These are phyloP conservation scores for Scheffersomyces amazonensis DNA, from an alignment of 805 yeast species.

Conservation along the genomic window DNA sequence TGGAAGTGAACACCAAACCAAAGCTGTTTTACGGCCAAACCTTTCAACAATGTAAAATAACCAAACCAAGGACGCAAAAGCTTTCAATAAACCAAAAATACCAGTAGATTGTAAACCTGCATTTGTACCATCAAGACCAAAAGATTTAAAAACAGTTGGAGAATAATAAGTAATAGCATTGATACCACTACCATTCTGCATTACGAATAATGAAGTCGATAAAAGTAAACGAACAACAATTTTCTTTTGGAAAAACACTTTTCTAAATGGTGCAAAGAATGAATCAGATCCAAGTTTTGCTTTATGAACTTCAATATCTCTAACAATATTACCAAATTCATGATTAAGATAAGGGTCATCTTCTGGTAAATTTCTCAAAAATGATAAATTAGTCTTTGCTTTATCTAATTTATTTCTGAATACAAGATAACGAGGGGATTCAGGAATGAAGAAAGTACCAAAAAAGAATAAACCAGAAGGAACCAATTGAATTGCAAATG, in stretches of 20 bases:
- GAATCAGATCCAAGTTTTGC: conserved; percentile 30
- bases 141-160: conserved; percentile 47
- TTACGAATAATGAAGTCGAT: conserved; percentile 35
- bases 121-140: conserved; percentile 45
- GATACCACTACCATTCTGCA: conserved; percentile 49
- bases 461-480: conserved; percentile 29
- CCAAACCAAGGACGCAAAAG: conserved; percentile 43
- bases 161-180: conserved; percentile 53
- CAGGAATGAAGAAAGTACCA: conserved; percentile 29
- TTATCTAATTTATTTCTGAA: conserved; percentile 28
- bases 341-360: conserved; percentile 39
- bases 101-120: conserved; percentile 52
- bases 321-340: conserved; percentile 31
- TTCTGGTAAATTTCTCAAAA: conserved; percentile 32
- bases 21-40: conserved; percentile 44
- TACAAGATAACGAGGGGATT: conserved; percentile 46
- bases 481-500: conserved; percentile 45
- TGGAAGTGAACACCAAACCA: conserved; percentile 33
- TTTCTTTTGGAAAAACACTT: conserved; percentile 24
- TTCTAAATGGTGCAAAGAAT: conserved; percentile 37
- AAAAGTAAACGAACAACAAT: conserved; percentile 34
- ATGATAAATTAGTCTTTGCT: conserved; percentile 15
- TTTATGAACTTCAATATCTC: conserved; percentile 21
- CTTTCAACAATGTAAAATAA: conserved; percentile 44
- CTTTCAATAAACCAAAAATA: conserved; percentile 49